Percentiles rank a stretch among this genome's conserved stretches.
phyloP scores from a whole-genome alignment of 2,329 filamentous ascomycete genomes.

The Byssoonygena ceratinophila region DNA sequence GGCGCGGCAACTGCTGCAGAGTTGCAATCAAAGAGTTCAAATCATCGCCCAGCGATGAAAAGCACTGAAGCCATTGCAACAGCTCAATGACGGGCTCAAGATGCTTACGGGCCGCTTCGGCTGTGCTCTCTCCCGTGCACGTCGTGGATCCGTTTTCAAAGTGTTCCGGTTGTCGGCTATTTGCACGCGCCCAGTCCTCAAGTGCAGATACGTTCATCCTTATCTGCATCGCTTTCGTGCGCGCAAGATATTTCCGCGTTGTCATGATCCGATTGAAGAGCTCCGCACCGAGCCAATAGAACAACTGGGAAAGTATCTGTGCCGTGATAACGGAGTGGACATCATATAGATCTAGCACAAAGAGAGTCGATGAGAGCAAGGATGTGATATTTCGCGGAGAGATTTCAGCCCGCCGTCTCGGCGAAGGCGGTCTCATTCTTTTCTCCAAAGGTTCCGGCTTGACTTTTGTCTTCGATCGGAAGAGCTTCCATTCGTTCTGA shows the following conservation, averaged over 20 bases:
- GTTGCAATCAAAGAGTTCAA: slow-evolving; percentile 80
- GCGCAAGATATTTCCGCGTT: slow-evolving; percentile 82
- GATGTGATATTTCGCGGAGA: slow-evolving; percentile 94
- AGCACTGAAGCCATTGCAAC: slow-evolving; percentile 94
- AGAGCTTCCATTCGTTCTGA: slow-evolving; percentile 97
- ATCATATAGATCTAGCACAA: slow-evolving; percentile 96
- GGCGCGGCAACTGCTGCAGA: slow-evolving; percentile 71
- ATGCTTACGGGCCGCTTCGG: slow-evolving; percentile 74
- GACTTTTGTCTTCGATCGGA: slow-evolving; percentile 79
- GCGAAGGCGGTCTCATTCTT: slow-evolving; percentile 81
- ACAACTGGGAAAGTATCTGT: slow-evolving; percentile 80
- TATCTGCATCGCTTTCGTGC: slow-evolving; percentile 99
- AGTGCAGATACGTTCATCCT: slow-evolving; percentile 95
- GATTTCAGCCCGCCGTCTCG: slow-evolving; percentile 81
- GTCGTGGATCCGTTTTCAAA: slow-evolving; percentile 85
- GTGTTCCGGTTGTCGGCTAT: slow-evolving; percentile 90
- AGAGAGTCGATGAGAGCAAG: slow-evolving; percentile 85
- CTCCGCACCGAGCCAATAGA: slow-evolving; percentile 94
- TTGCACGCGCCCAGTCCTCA: slow-evolving; percentile 89
- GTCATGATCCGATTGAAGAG: slow-evolving; percentile 98
- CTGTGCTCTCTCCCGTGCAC: slow-evolving; percentile 72
- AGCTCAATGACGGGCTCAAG: slow-evolving; percentile 85
- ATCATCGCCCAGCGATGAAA: slow-evolving; percentile 86
- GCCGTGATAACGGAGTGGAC: slow-evolving; percentile 93
- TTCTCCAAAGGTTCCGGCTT: slow-evolving; percentile 85